Percentiles rank a stretch among this genome's conserved stretches.
Evolutionary conservation across 805 yeast genomes (phyloP).

Genomic region (Scheffersomyces ergatensis): DNA sequence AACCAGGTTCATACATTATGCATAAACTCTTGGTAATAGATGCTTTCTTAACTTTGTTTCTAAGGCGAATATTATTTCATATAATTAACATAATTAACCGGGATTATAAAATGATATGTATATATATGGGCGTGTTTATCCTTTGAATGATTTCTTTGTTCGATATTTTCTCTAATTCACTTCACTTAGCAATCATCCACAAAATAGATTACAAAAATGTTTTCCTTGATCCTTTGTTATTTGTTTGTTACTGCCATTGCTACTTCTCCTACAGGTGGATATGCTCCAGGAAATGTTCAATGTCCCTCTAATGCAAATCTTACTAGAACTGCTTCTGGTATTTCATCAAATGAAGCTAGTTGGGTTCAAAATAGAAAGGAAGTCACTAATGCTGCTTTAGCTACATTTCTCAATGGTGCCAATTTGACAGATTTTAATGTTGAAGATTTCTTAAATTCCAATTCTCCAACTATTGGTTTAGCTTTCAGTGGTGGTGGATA

Average conservation of each 20-base stretch:
- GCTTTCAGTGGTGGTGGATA: slow-evolving; percentile 43
- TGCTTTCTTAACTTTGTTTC: too few relatives aligned
- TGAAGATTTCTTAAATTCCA: slow-evolving; percentile 15
- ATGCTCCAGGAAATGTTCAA: slow-evolving; percentile 57
- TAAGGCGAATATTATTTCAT: too few relatives aligned
- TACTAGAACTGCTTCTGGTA: slow-evolving; percentile 42
- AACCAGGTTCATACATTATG: too few relatives aligned
- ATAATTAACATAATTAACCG: too few relatives aligned
- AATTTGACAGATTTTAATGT: slow-evolving; percentile 21
- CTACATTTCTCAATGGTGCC: slow-evolving; percentile 34
- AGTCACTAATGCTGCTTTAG: slow-evolving; percentile 14
- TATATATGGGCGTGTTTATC: too few relatives aligned
- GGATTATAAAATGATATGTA: too few relatives aligned
- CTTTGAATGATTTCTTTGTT: too few relatives aligned
- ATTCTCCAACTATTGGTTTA: slow-evolving; percentile 25
- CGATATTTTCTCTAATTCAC: too few relatives aligned
- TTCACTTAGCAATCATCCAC: too few relatives aligned
- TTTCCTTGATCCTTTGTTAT: too few relatives aligned
- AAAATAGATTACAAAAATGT: too few relatives aligned
- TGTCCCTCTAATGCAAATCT: slow-evolving; percentile 44
- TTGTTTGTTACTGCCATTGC: slow-evolving; percentile 9
- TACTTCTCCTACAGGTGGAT: slow-evolving; percentile 55
- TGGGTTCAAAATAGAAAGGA: slow-evolving; percentile 19
- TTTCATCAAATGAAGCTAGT: slow-evolving; percentile 37
- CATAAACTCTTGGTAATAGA: too few relatives aligned